phyloP scores from a whole-genome alignment of 1,284 basidiomycete genomes.

The Schizophyllum amplum region DNA sequence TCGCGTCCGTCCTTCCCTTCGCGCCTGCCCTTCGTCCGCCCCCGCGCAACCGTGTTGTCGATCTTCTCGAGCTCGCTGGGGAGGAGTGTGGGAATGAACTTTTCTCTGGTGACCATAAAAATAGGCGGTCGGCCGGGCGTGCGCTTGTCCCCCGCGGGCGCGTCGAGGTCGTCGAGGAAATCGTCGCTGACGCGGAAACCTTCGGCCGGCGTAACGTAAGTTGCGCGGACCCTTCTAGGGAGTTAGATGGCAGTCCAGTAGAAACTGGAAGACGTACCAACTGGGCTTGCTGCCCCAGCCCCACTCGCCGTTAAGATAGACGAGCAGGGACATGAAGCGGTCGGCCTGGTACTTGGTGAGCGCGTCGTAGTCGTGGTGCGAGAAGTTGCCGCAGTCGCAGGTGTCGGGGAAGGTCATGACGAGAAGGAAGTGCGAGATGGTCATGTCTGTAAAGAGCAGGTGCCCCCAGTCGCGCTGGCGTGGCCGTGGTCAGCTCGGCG shows the following conservation, averaged over 20 bases:
- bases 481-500: too few species aligned
- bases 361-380: constrained; percentile 24
- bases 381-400: constrained; percentile 21
- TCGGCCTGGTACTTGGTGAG: constrained; percentile 24
- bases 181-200: constrained; percentile 13
- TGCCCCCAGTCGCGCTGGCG: constrained; percentile 25
- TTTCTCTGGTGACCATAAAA: constrained; percentile 18
- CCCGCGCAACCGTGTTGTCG: constrained; percentile 21
- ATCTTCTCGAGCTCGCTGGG: constrained; percentile 20
- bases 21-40: too few species aligned
- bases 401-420: constrained; percentile 22
- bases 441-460: constrained; percentile 22
- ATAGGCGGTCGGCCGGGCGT: constrained; percentile 7
- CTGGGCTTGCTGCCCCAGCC: constrained; percentile 3
- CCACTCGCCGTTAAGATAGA: constrained; percentile 1
- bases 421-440: constrained; percentile 19
- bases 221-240: constrained; percentile 19
- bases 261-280: neutral
- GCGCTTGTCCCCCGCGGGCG: constrained; percentile 4
- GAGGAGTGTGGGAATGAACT: constrained; percentile 20
- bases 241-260: too few species aligned
- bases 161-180: constrained; percentile 14
- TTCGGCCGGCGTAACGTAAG: constrained; percentile 15
- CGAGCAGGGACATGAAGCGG: constrained; percentile 20
- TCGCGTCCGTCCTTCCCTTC: too few species aligned